Evolutionary conservation across 371 early-diverging fungal genomes (phyloP), one percentile per base, ranked within the genome.

Genomic region (Actinomucor elegans): DNA sequence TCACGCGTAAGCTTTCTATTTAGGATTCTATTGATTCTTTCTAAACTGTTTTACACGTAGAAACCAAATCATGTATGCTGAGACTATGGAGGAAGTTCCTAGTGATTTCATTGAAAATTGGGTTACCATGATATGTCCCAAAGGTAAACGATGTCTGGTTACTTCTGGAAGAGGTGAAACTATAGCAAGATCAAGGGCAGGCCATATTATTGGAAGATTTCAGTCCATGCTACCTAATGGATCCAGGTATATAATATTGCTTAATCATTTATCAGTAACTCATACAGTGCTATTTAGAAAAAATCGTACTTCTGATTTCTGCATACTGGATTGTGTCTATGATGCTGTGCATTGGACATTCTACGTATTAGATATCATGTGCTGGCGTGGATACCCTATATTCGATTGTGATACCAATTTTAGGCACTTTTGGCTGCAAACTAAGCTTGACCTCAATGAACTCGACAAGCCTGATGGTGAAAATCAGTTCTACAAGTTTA

Each of bases 401-500:
- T 75, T 75, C 43, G 80, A 85, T 45, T 85, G 86, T 49, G 86
- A 85, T 53, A 82, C 84, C 0, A 77, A 76, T 31, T 85, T 85
- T 49, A 66, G 48, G 48, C 81, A 81, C 44, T 85, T 79, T 67
- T 85, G 86, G 86, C 57, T 84, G 6, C 66, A 76, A 31, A 74
- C 81, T 41, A 79, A 78, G 34, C 43, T 83, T 40, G 56, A 61
- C 6, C 23, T 50, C 2, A 69, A 62, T 24, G 84, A 83, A 47
- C 61, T 83, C 48, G 80, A 81, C 36, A 37, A 32, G 20, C 52
- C 78, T 0, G 69, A 68, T 12, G 17, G 46, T 26, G 49, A 57
- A 14, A 74, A 74, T 40, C 48, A 29, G 28, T 66, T 70, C 44
- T 74, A 74, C 46, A 64, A 65, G 37, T 70, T 77, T 38, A 45